phyloP scores from a whole-genome alignment of 441 rosid species.

The Syzygium malaccense region DNA sequence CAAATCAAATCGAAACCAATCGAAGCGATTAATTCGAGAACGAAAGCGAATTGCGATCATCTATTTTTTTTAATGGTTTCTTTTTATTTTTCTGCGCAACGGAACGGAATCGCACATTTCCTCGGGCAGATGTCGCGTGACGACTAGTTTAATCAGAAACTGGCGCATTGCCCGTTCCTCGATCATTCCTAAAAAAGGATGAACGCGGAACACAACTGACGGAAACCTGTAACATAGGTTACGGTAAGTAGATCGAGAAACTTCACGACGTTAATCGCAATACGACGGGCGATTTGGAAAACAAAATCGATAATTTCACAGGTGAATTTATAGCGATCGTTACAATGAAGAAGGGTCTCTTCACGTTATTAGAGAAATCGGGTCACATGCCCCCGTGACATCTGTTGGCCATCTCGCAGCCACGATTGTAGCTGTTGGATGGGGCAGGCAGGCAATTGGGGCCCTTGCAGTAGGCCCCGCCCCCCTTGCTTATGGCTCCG shows the following conservation, averaged over 20 bases:
- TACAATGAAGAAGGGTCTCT: not conserved
- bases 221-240: not conserved
- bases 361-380: not conserved
- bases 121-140: not conserved
- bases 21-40: not conserved
- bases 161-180: not conserved
- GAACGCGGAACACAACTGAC: not conserved
- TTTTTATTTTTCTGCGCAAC: not conserved
- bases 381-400: not conserved
- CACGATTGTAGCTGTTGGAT: not conserved
- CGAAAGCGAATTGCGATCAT: not conserved
- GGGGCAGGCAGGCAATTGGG: not conserved
- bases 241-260: rapidly evolving
- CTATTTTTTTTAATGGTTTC: not conserved
- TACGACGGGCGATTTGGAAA: not conserved
- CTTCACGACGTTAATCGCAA: not conserved
- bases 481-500: not conserved
- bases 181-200: not conserved
- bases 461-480: not conserved
- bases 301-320: not conserved
- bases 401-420: not conserved
- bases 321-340: not conserved
- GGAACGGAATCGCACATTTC: not conserved
- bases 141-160: not conserved
- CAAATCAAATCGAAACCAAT: not conserved